phyloP scores from a whole-genome alignment of 106 monocot genomes.

The Dioscorea zingiberensis region DNA sequence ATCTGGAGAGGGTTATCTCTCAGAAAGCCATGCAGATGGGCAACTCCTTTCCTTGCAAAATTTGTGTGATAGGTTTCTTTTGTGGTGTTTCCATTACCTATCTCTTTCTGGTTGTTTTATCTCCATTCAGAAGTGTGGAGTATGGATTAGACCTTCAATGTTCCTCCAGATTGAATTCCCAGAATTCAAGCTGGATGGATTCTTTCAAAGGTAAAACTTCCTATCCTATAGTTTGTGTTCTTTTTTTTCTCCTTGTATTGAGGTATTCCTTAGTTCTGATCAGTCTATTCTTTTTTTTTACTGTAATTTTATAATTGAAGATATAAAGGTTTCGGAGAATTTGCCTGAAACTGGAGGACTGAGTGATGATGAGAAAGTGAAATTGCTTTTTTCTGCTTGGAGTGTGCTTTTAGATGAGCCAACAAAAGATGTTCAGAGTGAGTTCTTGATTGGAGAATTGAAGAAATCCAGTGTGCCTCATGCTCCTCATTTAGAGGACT shows the following conservation, averaged over 20 bases:
- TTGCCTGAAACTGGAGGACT: neutral
- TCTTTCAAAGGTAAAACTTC: constrained; percentile 12
- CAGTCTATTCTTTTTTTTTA: neutral
- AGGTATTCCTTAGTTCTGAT: neutral
- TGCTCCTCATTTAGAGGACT: constrained; percentile 70
- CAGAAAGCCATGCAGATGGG: constrained; percentile 70
- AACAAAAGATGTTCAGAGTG: constrained; percentile 11
- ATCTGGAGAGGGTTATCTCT: constrained; percentile 60
- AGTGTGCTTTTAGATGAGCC: constrained; percentile 19
- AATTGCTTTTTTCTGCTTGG: constrained; percentile 57
- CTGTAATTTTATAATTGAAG: constrained; percentile 4
- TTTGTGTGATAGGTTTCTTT: constrained; percentile 65
- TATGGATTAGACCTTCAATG: constrained; percentile 20
- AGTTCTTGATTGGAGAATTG: constrained; percentile 2
- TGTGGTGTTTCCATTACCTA: constrained; percentile 65
- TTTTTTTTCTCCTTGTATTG: neutral
- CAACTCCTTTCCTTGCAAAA: constrained; percentile 50
- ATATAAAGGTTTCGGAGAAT: neutral
- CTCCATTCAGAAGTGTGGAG: constrained; percentile 22
- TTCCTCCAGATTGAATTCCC: constrained; percentile 3
- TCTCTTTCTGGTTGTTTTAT: constrained; percentile 40
- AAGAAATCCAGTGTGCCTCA: constrained; percentile 28
- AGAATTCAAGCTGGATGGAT: constrained; percentile 25
- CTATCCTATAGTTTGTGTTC: neutral
- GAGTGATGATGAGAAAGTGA: constrained; percentile 22